A percentile compares a stretch with the other conserved stretches of the same genome.
These are phyloP conservation scores for Lentinula novae-zelandiae DNA, from an alignment of 1,284 basidiomycete genomes.

Conservation along the genomic window DNA sequence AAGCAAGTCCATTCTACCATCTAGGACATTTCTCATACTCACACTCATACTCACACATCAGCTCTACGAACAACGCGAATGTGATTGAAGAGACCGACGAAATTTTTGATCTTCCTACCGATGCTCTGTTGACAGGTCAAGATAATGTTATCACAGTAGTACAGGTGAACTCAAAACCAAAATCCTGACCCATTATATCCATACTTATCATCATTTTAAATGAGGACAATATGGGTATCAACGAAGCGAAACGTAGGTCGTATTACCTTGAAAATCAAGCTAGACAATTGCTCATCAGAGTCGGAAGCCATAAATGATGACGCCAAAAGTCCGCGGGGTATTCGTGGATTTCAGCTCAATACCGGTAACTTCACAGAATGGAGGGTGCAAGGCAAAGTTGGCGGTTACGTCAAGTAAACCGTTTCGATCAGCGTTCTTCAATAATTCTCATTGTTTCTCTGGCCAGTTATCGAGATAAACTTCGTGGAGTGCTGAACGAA, in stretches of 20 bases:
- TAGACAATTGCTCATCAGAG: neutral
- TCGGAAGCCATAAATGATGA: slow-evolving; percentile 27
- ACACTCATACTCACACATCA: slow-evolving; percentile 18
- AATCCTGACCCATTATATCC: too few species aligned
- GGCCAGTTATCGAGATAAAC: slow-evolving; percentile 59
- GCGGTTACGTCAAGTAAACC: slow-evolving; percentile 64
- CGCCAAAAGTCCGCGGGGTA: slow-evolving; percentile 69
- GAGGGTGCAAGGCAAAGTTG: slow-evolving; percentile 80
- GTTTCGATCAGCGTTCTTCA: neutral
- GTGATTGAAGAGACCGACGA: slow-evolving; percentile 63
- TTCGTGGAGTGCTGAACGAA: slow-evolving; percentile 58
- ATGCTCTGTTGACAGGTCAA: slow-evolving; percentile 40
- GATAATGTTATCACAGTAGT: slow-evolving; percentile 77
- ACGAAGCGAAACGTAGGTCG: slow-evolving; percentile 44
- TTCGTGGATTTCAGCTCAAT: slow-evolving; percentile 67
- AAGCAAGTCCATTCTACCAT: slow-evolving; percentile 41
- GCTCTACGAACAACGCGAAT: slow-evolving; percentile 59
- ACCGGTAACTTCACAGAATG: slow-evolving; percentile 57
- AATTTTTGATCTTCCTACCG: slow-evolving; percentile 56
- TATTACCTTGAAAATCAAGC: neutral
- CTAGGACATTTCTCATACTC: neutral
- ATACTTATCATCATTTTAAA: slow-evolving; percentile 15
- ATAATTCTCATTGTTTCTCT: neutral
- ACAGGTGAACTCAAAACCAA: slow-evolving; percentile 41
- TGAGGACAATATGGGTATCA: slow-evolving; percentile 77